These are phyloP conservation scores for Triticum monococcum DNA, from an alignment of 176 grass and related monocot genomes.

Conservation along the genomic window DNA sequence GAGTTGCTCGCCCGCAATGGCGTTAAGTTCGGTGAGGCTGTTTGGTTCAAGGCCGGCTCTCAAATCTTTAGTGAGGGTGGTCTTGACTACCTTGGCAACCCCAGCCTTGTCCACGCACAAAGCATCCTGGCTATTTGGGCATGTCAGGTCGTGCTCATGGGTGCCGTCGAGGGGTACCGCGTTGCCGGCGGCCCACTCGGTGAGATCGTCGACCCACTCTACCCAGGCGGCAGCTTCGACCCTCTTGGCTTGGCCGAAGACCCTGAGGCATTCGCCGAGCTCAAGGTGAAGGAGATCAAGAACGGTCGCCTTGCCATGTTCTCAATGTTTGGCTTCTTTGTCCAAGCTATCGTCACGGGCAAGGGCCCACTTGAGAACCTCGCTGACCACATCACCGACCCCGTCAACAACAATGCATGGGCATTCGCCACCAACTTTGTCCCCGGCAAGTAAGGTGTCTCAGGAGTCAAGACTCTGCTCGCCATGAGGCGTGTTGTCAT, in stretches of 20 bases:
- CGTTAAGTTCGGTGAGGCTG: not conserved
- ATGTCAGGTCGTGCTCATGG: not conserved
- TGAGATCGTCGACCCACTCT: not conserved
- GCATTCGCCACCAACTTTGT: not conserved
- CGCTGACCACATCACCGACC: not conserved
- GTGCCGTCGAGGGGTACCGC: not conserved
- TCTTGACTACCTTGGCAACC: not conserved
- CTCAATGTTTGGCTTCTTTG: not conserved
- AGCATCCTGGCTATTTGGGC: not conserved
- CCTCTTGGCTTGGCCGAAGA: not conserved
- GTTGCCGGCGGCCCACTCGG: not conserved
- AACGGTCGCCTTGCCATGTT: not conserved
- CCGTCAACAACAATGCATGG: not conserved
- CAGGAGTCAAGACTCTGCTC: not conserved
- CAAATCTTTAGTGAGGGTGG: conserved; percentile 2
- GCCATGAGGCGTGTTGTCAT: not conserved
- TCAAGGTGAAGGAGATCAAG: conserved; percentile 12
- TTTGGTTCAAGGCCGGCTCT: not conserved
- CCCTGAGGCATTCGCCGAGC: not conserved
- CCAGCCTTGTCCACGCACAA: not conserved
- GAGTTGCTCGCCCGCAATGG: not conserved
- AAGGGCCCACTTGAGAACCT: not conserved
- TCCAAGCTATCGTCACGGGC: not conserved
- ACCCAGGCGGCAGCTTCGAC: not conserved
- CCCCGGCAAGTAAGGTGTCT: not conserved